phyloP scores from a whole-genome alignment of 177 flowering plant species.

The Vitis hybrid region DNA sequence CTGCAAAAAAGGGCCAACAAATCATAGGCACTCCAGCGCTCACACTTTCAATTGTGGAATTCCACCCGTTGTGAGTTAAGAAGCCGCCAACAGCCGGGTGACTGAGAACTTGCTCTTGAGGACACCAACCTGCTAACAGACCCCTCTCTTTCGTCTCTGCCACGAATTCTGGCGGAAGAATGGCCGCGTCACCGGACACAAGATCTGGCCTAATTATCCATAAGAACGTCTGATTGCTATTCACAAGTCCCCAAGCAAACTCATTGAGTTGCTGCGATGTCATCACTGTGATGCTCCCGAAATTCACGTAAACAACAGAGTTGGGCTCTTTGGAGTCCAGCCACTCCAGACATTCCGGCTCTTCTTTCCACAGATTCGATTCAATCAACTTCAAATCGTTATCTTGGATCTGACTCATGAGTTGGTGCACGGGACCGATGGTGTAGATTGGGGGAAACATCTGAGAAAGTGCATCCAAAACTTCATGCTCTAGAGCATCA shows the following conservation, averaged over 20 bases:
- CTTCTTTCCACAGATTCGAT: slow-evolving; percentile 42
- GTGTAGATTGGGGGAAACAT: neutral
- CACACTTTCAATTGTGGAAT: slow-evolving; percentile 52
- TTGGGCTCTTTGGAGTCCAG: slow-evolving; percentile 30
- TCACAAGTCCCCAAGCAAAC: slow-evolving; percentile 43
- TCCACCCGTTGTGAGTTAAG: slow-evolving; percentile 68
- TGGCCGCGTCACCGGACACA: slow-evolving; percentile 30
- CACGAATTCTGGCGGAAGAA: slow-evolving; percentile 39
- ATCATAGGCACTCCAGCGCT: slow-evolving; percentile 50
- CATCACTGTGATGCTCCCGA: slow-evolving; percentile 45
- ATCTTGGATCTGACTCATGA: slow-evolving; percentile 6
- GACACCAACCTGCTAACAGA: slow-evolving; percentile 44
- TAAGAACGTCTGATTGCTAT: slow-evolving; percentile 27
- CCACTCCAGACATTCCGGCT: slow-evolving; percentile 31
- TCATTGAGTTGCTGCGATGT: slow-evolving; percentile 29
- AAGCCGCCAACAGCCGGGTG: slow-evolving; percentile 59
- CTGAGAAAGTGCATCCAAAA: slow-evolving; percentile 9
- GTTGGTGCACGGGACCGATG: neutral
- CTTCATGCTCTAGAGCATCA: slow-evolving; percentile 12
- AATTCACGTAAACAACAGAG: slow-evolving; percentile 43
- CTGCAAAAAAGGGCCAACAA: slow-evolving; percentile 70
- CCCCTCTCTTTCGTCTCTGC: slow-evolving; percentile 37
- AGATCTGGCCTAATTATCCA: slow-evolving; percentile 44
- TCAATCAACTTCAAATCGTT: slow-evolving; percentile 9
- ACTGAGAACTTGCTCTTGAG: slow-evolving; percentile 50